These are phyloP conservation scores for Didymella segeticola DNA, from an alignment of 2,329 filamentous ascomycete genomes.

Conservation along the genomic window DNA sequence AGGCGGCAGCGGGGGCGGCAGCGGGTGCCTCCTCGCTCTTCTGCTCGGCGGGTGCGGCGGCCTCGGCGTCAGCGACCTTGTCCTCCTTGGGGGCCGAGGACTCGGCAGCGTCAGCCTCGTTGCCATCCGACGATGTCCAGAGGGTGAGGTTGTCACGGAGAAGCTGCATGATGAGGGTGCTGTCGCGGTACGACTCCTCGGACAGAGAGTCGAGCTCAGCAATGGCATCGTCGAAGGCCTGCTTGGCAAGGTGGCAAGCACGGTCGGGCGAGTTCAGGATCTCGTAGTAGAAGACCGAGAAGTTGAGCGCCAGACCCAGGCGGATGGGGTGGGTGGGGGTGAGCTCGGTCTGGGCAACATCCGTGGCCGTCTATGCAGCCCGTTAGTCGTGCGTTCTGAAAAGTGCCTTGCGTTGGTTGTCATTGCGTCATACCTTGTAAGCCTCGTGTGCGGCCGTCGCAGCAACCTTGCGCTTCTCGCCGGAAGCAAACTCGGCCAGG, in stretches of 20 bases:
- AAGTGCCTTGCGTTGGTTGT: not conserved
- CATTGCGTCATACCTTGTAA: slow-evolving; percentile 79
- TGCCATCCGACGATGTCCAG: slow-evolving; percentile 93
- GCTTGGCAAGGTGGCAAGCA: slow-evolving; percentile 98
- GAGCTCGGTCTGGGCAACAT: slow-evolving; percentile 96
- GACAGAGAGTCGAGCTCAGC: slow-evolving; percentile 97
- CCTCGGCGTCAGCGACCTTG: slow-evolving; percentile 59
- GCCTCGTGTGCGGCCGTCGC: slow-evolving; percentile 89
- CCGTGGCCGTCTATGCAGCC: slow-evolving; percentile 81
- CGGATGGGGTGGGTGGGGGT: slow-evolving; percentile 98
- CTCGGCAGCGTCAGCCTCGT: slow-evolving; percentile 73
- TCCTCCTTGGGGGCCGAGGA: slow-evolving; percentile 68
- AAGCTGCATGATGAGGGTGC: slow-evolving; percentile 99
- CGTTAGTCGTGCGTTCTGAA: slow-evolving; percentile 30
- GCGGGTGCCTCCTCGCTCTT: slow-evolving; percentile 45
- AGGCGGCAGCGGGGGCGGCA: slow-evolving; percentile 43
- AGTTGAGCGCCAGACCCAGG: slow-evolving; percentile 96
- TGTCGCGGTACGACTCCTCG: slow-evolving; percentile 98
- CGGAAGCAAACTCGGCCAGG: slow-evolving; percentile 89
- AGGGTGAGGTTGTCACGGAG: slow-evolving; percentile 97
- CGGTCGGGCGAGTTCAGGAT: slow-evolving; percentile 97
- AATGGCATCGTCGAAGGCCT: slow-evolving; percentile 98
- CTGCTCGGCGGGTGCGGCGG: slow-evolving; percentile 50
- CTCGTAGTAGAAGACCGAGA: slow-evolving; percentile 99
- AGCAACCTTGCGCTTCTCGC: slow-evolving; percentile 89